Evolutionary conservation across 176 grass and related monocot genomes (phyloP), one percentile per base, ranked within the genome.

Genomic region (Musa beccarii): DNA sequence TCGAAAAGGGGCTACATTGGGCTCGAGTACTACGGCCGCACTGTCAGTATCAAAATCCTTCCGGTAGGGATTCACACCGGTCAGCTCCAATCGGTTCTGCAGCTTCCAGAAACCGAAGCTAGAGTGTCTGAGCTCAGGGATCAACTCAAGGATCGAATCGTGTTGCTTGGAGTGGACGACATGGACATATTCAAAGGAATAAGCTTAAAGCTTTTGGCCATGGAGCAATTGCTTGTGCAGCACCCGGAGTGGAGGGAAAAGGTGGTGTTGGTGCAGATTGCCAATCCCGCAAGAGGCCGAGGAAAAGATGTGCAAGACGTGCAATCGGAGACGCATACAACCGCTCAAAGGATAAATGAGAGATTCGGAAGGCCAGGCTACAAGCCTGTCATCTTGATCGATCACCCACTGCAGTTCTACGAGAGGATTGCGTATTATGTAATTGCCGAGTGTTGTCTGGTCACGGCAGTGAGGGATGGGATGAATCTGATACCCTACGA

Each of bases 101-200:
- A 72, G 13, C 53, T 85, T 12, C 53, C 80, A 1, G 80, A 85
- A 68, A 89, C 79, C 1, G 71, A 79, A 69, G 62, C 68, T 34
- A 74, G 52, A 59, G 87, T 85, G 0, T 51, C 79, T 3, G 79
- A 83, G 71, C 83, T 89, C 24, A 68, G 72, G 28, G 72, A 71
- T 20, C 76, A 74, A 52, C 74, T 89, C 51, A 76, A 76, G 74
- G 71, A 79, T 66, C 63, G 53, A 68, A 51, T 80, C 59, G 83
- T 89, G 49, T 67, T 89, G 51, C 81, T 89, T 28, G 87, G 83
- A 51, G 87, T 89, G 14, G 87, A 89, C 56, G 83, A 89, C 78
- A 83, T 89, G 87, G 87, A 89, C 71, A 89, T 89, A 55, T 89
- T 89, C 59, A 89, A 85, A 85, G 87, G 83, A 66, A 89, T 89